These are phyloP conservation scores for Metarhizium album DNA, from an alignment of 2,329 filamentous ascomycete species.

Conservation along the genomic window DNA sequence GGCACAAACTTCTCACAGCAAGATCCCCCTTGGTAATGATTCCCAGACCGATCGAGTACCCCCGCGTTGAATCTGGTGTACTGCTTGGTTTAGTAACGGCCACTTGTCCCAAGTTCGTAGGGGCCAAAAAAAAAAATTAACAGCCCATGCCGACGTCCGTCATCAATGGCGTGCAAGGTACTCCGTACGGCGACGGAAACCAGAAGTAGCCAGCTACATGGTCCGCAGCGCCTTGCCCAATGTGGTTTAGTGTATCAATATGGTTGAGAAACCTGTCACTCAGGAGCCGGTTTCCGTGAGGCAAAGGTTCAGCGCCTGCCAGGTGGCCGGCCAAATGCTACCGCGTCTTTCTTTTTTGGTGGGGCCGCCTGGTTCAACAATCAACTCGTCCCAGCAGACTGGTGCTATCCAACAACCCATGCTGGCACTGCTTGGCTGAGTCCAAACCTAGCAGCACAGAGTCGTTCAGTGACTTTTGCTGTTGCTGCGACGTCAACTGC, in stretches of 20 bases:
- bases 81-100: too few species aligned
- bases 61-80: not conserved
- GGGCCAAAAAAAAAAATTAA: too few species aligned
- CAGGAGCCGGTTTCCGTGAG: constrained; percentile 1
- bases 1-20: too few species aligned
- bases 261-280: constrained; percentile 14
- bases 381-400: constrained; percentile 5
- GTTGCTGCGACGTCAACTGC: not conserved
- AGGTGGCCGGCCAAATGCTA: constrained; percentile 13
- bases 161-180: not conserved
- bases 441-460: too few species aligned
- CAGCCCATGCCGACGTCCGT: too few species aligned
- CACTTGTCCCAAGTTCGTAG: too few species aligned
- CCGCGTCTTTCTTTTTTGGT: constrained; percentile 25
- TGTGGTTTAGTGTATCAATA: constrained; percentile 11
- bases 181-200: constrained; percentile 2
- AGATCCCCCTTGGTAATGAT: too few species aligned
- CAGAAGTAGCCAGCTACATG: constrained; percentile 1
- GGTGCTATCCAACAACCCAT: not conserved
- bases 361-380: constrained; percentile 25
- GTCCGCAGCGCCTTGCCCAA: constrained; percentile 5
- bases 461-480: constrained; percentile 6
- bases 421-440: constrained; percentile 9
- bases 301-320: not conserved
- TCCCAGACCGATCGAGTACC: not conserved